These are phyloP conservation scores for Cryphonectria carpinicola DNA, from an alignment of 2,329 filamentous ascomycete genomes.

Conservation along the genomic window DNA sequence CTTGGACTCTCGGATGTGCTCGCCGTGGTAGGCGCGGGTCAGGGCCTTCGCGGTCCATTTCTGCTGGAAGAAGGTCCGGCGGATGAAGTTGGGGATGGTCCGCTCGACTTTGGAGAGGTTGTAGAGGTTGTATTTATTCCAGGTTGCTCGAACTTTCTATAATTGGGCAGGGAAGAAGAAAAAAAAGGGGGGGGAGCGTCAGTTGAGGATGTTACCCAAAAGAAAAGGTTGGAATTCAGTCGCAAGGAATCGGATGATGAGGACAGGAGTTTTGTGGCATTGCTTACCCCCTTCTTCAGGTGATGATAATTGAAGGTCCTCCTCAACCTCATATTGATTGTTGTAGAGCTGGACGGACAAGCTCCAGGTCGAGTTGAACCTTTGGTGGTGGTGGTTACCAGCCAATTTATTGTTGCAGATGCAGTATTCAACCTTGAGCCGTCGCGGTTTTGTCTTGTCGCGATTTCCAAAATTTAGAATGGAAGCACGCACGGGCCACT, in stretches of 20 bases:
- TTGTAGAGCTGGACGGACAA: slow-evolving; percentile 20
- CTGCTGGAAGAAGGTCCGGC: slow-evolving; percentile 90
- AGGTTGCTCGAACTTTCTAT: slow-evolving; percentile 92
- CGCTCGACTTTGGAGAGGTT: slow-evolving; percentile 61
- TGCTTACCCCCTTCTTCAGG: slow-evolving; percentile 66
- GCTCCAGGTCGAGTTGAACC: slow-evolving; percentile 18
- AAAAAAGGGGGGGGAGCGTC: not conserved
- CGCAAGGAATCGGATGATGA: slow-evolving; percentile 22
- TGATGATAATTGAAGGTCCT: slow-evolving; percentile 68
- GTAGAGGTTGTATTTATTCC: slow-evolving; percentile 97
- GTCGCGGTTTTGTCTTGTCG: slow-evolving; percentile 13
- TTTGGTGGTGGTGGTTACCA: slow-evolving; percentile 7
- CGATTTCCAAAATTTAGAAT: slow-evolving; percentile 12
- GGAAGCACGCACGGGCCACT: slow-evolving; percentile 11
- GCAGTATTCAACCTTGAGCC: not conserved
- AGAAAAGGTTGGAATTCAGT: slow-evolving; percentile 13
- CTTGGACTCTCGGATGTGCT: slow-evolving; percentile 88
- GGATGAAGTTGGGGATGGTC: slow-evolving; percentile 28
- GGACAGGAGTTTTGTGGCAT: slow-evolving; percentile 1
- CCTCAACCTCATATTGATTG: slow-evolving; percentile 52
- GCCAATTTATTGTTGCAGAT: not conserved
- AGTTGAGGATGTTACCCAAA: slow-evolving; percentile 8
- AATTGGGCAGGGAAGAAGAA: slow-evolving; percentile 8
- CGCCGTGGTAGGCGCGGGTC: slow-evolving; percentile 88
- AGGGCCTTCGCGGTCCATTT: slow-evolving; percentile 92